A percentile compares a stretch with the other conserved stretches of the same genome.
Evolutionary conservation across 2,329 filamentous ascomycete species (phyloP).

Genomic region (Cercospora canescens): DNA sequence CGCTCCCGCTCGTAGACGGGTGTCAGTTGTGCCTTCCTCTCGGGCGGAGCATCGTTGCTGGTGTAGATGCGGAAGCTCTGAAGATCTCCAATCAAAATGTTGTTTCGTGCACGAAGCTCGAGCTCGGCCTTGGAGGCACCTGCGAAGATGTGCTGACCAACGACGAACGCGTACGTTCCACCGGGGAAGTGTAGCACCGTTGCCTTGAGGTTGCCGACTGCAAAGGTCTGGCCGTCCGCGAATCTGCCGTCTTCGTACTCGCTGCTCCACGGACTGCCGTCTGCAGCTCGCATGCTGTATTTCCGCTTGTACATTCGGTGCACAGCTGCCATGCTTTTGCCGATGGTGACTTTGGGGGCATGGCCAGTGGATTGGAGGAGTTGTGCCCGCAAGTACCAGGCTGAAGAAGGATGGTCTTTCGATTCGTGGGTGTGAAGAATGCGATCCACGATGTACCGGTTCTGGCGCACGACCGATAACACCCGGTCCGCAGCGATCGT

Average conservation of each 20-base stretch:
- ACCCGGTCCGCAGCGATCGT: slow-evolving; percentile 27
- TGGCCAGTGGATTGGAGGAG: slow-evolving; percentile 18
- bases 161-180: slow-evolving; percentile 23
- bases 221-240: slow-evolving; percentile 23
- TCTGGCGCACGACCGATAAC: slow-evolving; percentile 19
- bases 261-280: slow-evolving; percentile 17
- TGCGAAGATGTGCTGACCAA: slow-evolving; percentile 24
- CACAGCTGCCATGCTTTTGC: slow-evolving; percentile 22
- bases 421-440: slow-evolving; percentile 27
- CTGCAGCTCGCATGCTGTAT: slow-evolving; percentile 21
- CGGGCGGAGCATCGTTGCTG: slow-evolving; percentile 19
- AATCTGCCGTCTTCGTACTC: slow-evolving; percentile 18
- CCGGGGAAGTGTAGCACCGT: slow-evolving; percentile 21
- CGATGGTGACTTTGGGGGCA: slow-evolving; percentile 20
- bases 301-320: slow-evolving; percentile 25
- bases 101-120: slow-evolving; percentile 10
- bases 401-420: slow-evolving; percentile 20
- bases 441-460: slow-evolving; percentile 23
- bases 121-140: slow-evolving; percentile 19
- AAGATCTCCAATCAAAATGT: slow-evolving; percentile 12
- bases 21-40: slow-evolving; percentile 18
- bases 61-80: slow-evolving; percentile 22
- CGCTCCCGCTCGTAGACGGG: slow-evolving; percentile 18
- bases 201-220: slow-evolving; percentile 18
- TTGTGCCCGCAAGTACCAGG: slow-evolving; percentile 28